phyloP scores from a whole-genome alignment of 257 asterid genomes.

The Forsythia suspensa region DNA sequence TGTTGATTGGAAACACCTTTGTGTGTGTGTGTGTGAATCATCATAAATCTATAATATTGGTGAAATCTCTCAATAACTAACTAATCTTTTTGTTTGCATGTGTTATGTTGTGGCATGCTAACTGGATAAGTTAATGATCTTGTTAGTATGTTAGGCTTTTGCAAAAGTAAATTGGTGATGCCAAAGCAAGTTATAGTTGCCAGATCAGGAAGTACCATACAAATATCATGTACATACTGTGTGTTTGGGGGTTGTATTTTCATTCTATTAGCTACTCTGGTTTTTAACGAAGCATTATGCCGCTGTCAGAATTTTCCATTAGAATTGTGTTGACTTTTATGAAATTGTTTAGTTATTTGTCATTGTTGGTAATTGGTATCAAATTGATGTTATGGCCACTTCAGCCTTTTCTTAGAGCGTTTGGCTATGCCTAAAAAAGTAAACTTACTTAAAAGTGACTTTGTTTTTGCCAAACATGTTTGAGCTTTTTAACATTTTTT shows the following conservation, averaged over 20 bases:
- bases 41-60: not conserved
- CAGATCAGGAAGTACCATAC: not conserved
- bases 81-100: not conserved
- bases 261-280: not conserved
- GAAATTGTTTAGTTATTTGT: not conserved
- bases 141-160: not conserved
- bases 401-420: not conserved
- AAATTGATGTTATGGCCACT: not conserved
- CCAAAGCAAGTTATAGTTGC: not conserved
- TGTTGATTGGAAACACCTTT: not conserved
- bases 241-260: constrained; percentile 8
- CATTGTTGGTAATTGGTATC: not conserved
- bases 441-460: not conserved
- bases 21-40: not conserved
- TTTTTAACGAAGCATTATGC: constrained; percentile 6
- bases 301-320: not conserved
- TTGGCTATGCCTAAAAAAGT: not conserved
- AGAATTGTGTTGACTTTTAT: not conserved
- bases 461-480: not conserved
- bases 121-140: not conserved
- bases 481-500: no score
- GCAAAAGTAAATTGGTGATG: constrained; percentile 7
- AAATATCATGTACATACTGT: not conserved
- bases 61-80: not conserved
- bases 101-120: not conserved